A percentile compares a stretch with the other conserved stretches of the same genome.
These are phyloP conservation scores for Phytopythium vexans DNA, from an alignment of 352 stramenopile species.

Conservation along the genomic window DNA sequence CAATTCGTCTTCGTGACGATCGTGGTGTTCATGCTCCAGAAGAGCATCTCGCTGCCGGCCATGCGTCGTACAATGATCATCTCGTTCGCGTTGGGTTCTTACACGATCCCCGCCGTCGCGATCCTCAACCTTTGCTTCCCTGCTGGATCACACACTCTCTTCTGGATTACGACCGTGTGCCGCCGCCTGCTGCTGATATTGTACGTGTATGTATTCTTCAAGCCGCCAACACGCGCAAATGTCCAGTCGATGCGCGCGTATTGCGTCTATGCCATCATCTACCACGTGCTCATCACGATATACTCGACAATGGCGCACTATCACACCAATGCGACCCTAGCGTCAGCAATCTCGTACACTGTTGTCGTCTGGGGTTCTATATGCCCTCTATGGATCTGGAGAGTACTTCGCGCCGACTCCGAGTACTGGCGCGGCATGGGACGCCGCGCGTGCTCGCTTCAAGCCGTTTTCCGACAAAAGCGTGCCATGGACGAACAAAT, in stretches of 20 bases:
- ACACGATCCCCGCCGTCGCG: constrained; percentile 40
- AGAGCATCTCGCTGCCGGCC: constrained; percentile 58
- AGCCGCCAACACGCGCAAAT: constrained; percentile 30
- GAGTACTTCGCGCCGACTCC: constrained; percentile 40
- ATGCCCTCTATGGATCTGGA: constrained; percentile 36
- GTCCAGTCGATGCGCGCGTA: constrained; percentile 19
- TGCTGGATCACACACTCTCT: constrained; percentile 13
- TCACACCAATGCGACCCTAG: too few relatives aligned
- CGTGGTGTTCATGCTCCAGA: constrained; percentile 51
- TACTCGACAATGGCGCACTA: background rate
- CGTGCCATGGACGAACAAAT: constrained; percentile 28
- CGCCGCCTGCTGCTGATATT: constrained; percentile 21
- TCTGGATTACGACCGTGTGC: constrained; percentile 11
- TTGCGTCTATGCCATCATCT: constrained; percentile 27
- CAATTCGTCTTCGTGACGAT: constrained; percentile 59
- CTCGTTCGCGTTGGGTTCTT: constrained; percentile 36
- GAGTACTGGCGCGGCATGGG: constrained; percentile 43
- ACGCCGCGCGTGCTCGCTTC: constrained; percentile 21
- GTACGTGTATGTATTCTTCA: constrained; percentile 29
- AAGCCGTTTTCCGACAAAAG: constrained; percentile 24
- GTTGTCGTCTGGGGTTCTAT: constrained; percentile 17
- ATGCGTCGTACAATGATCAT: constrained; percentile 36
- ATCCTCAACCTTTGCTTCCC: constrained; percentile 13
- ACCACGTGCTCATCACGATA: constrained; percentile 16
- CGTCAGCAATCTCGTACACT: constrained; percentile 14